Evolutionary conservation across 148 eudicot species (phyloP).

Genomic region (Salicornia ramosissima): DNA sequence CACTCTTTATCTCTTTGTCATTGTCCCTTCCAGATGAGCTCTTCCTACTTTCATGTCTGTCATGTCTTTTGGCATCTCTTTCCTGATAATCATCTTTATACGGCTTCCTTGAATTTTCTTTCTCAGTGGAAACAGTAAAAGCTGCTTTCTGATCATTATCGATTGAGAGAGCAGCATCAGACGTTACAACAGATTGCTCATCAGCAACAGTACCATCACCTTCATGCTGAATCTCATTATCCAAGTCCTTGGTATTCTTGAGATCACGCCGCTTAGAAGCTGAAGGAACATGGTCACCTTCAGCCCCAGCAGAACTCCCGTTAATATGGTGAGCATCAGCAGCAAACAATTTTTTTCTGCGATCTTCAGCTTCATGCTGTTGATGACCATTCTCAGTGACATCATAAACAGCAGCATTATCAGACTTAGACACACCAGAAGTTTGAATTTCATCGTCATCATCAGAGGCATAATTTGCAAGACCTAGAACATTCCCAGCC

Average conservation of each 20-base stretch:
- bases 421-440: constrained; percentile 27
- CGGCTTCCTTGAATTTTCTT: constrained; percentile 27
- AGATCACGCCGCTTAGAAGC: constrained; percentile 23
- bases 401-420: constrained; percentile 18
- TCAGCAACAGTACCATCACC: constrained; percentile 24
- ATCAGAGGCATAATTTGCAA: constrained; percentile 86
- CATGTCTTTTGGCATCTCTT: constrained; percentile 42
- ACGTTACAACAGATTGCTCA: constrained; percentile 18
- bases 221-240: constrained; percentile 21
- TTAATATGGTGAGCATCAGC: constrained; percentile 27
- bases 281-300: constrained; percentile 15
- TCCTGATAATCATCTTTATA: constrained; percentile 37
- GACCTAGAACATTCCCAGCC: constrained; percentile 77
- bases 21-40: constrained; percentile 40
- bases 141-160: constrained; percentile 30
- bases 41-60: constrained; percentile 44
- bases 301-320: constrained; percentile 25
- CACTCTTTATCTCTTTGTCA: constrained; percentile 33
- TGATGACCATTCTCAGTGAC: constrained; percentile 42
- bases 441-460: constrained; percentile 56
- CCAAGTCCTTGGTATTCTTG: constrained; percentile 21
- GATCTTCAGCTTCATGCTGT: constrained; percentile 28
- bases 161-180: constrained; percentile 36
- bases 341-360: constrained; percentile 18
- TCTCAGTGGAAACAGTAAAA: constrained; percentile 24